These are phyloP conservation scores for Raffaelea ambrosiae DNA, from an alignment of 2,329 filamentous ascomycete species.

Conservation along the genomic window DNA sequence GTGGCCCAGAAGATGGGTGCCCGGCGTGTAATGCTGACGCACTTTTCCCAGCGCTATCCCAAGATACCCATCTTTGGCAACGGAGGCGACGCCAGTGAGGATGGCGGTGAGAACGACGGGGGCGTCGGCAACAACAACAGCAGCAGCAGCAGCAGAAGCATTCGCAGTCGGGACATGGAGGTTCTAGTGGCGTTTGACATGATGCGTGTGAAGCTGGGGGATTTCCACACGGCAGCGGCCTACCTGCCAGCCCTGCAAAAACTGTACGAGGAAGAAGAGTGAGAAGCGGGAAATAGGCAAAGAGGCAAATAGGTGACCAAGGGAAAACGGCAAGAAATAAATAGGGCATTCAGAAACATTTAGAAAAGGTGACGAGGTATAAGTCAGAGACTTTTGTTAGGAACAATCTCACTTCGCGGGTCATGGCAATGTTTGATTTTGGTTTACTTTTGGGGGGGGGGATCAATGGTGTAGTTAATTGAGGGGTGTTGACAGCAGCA, in stretches of 20 bases:
- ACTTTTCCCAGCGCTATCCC: slow-evolving; percentile 91
- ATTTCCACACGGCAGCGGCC: slow-evolving; percentile 53
- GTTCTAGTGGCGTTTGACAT: slow-evolving; percentile 71
- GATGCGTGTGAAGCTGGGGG: slow-evolving; percentile 64
- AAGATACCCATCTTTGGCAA: slow-evolving; percentile 49
- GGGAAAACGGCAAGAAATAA: background rate
- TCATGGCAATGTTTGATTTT: no score
- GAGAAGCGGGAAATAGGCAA: background rate
- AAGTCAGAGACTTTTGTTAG: no score
- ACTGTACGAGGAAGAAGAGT: slow-evolving; percentile 13
- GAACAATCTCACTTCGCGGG: no score
- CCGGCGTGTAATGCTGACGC: slow-evolving; percentile 73
- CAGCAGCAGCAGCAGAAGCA: no score
- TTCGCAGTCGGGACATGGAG: slow-evolving; percentile 40
- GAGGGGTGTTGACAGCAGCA: no score
- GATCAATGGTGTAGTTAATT: background rate
- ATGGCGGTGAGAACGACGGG: background rate
- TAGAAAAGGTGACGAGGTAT: no score
- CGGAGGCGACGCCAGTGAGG: background rate
- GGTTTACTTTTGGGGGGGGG: background rate
- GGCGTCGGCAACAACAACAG: slow-evolving; percentile 16
- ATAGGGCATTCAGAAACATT: no score
- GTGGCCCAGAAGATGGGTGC: slow-evolving; percentile 74
- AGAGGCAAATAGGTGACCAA: background rate
- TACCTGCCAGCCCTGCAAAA: slow-evolving; percentile 16